A percentile compares a stretch with the other conserved stretches of the same genome.
Evolutionary conservation across 2,329 filamentous ascomycete genomes (phyloP).

Genomic region (Akanthomyces muscarius): DNA sequence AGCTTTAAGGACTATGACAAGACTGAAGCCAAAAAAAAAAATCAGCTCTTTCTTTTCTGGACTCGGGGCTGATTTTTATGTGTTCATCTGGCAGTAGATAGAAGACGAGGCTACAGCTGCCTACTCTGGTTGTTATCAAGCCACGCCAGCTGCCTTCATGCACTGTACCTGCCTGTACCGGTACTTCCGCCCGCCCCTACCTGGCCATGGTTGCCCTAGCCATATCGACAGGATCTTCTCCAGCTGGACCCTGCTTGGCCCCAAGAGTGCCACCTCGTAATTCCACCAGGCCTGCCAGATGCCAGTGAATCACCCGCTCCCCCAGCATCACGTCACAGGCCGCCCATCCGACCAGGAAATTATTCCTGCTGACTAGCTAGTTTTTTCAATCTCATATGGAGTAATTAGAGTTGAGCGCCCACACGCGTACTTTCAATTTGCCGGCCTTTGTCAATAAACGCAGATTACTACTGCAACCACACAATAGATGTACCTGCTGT

Average conservation of each 20-base stretch:
- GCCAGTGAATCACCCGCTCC: neutral
- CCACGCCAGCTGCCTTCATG: neutral
- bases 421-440: too few species aligned
- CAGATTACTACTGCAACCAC: neutral
- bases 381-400: too few species aligned
- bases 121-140: neutral
- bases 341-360: too few species aligned
- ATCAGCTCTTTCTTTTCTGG: too few species aligned
- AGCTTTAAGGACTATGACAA: too few species aligned
- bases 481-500: neutral
- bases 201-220: neutral
- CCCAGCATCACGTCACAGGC: neutral
- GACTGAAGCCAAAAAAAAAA: too few species aligned
- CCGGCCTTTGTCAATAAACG: too few species aligned
- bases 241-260: constrained; percentile 3
- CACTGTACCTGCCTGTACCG: constrained; percentile 12
- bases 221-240: neutral
- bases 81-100: too few species aligned
- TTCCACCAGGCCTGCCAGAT: neutral
- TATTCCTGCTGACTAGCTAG: too few species aligned
- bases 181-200: neutral
- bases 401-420: too few species aligned
- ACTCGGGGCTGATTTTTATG: neutral
- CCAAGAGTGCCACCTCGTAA: neutral
- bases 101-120: too few species aligned